A percentile compares a stretch with the other conserved stretches of the same genome.
Evolutionary conservation across 2,329 filamentous ascomycete genomes (phyloP).

Genomic region (Dactylella cylindrospora): DNA sequence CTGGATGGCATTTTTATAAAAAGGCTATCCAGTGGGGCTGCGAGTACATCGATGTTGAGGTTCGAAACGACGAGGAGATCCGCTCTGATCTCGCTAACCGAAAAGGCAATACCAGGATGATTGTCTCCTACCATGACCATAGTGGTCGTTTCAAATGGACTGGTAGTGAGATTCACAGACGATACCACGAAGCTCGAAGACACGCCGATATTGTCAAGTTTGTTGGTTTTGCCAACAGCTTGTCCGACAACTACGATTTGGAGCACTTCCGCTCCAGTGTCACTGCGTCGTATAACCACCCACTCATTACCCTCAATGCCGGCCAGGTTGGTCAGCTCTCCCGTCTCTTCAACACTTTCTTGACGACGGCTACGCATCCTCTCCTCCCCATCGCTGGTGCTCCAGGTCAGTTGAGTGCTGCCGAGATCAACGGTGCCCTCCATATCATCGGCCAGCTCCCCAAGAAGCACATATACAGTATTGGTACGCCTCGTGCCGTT

Average conservation of each 20-base stretch:
- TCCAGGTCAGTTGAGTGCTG: constrained; percentile 79
- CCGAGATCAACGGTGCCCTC: constrained; percentile 78
- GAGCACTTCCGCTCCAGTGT: constrained; percentile 84
- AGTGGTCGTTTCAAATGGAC: constrained; percentile 83
- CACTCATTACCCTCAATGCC: constrained; percentile 84
- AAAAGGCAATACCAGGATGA: constrained; percentile 77
- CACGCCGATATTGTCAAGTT: constrained; percentile 89
- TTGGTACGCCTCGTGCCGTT: constrained; percentile 60
- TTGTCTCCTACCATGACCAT: constrained; percentile 90
- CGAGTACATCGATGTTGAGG: constrained; percentile 85
- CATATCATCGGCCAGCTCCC: constrained; percentile 78
- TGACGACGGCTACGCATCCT: constrained; percentile 84
- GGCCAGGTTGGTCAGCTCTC: constrained; percentile 82
- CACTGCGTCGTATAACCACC: constrained; percentile 68
- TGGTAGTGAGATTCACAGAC: constrained; percentile 67
- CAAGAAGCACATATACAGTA: constrained; percentile 76
- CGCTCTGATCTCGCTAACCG: constrained; percentile 67
- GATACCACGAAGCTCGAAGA: constrained; percentile 70
- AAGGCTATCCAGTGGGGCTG: constrained; percentile 85
- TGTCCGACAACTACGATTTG: constrained; percentile 85
- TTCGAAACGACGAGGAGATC: constrained; percentile 80
- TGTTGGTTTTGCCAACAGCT: constrained; percentile 78
- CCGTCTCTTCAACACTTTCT: constrained; percentile 78
- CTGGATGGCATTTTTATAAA: constrained; percentile 61
- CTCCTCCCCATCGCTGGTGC: constrained; percentile 74